A percentile compares a stretch with the other conserved stretches of the same genome.
Evolutionary conservation across 2,329 filamentous ascomycete genomes (phyloP).

Genomic region (Ilyonectria destructans): DNA sequence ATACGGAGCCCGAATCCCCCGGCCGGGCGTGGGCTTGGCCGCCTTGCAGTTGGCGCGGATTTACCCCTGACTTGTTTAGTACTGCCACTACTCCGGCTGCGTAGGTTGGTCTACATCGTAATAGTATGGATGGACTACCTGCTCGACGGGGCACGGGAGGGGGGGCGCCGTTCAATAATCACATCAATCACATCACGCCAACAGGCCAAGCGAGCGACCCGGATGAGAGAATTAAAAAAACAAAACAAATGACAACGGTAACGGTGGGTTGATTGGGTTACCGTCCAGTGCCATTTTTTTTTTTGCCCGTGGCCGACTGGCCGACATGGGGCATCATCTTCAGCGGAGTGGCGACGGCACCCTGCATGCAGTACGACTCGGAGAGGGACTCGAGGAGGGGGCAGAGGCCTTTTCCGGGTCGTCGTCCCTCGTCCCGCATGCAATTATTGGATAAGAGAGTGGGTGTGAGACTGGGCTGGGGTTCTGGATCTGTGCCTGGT

Average conservation of each 20-base stretch:
- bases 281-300: not conserved
- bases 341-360: not conserved
- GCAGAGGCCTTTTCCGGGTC: not conserved
- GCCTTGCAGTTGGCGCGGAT: slow-evolving; percentile 21
- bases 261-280: not conserved
- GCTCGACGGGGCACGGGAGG: slow-evolving; percentile 9
- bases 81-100: not conserved
- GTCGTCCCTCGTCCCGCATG: not conserved
- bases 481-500: slow-evolving; percentile 12
- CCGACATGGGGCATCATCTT: not conserved
- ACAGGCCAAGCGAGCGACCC: slow-evolving; percentile 8
- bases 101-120: too few relatives aligned
- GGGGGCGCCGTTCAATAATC: slow-evolving; percentile 22
- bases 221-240: slow-evolving; percentile 6
- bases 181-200: slow-evolving; percentile 31
- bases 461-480: not conserved
- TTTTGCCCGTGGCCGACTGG: not conserved
- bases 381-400: not conserved
- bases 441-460: not conserved
- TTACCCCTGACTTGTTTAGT: slow-evolving; percentile 32
- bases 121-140: not conserved
- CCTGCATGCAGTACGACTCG: not conserved
- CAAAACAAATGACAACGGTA: not conserved
- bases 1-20: not conserved
- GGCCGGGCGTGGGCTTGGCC: not conserved